Evolutionary conservation across 306 rosid genomes (phyloP).

Genomic region (Betula pendula): DNA sequence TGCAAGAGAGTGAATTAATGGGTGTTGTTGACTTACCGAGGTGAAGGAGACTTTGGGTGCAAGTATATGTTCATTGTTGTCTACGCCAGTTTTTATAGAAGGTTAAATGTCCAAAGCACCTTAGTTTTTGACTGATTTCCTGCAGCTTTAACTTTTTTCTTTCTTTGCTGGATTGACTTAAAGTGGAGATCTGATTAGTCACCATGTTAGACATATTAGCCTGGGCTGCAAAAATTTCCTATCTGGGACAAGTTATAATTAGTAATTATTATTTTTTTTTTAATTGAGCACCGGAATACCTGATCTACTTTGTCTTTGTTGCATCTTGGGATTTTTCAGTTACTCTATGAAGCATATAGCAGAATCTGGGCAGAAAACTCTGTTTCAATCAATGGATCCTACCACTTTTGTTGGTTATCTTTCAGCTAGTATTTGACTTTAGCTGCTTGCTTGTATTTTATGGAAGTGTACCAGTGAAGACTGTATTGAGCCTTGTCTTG

Average conservation of each 20-base stretch:
- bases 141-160: neutral
- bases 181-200: slow-evolving; percentile 9
- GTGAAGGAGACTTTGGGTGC: slow-evolving; percentile 35
- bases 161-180: slow-evolving; percentile 5
- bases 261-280: neutral
- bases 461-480: neutral
- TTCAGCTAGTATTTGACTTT: neutral
- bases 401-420: neutral
- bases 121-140: slow-evolving; percentile 10
- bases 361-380: neutral
- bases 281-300: neutral
- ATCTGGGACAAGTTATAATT: neutral
- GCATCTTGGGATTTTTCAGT: slow-evolving; percentile 1
- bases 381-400: neutral
- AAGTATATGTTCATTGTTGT: slow-evolving; percentile 29
- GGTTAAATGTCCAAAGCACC: slow-evolving; percentile 15
- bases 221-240: neutral
- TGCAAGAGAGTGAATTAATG: slow-evolving; percentile 41
- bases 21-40: slow-evolving; percentile 36
- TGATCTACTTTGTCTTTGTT: neutral
- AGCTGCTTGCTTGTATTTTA: neutral
- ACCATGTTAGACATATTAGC: slow-evolving; percentile 1
- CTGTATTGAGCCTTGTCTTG: neutral
- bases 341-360: neutral
- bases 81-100: slow-evolving; percentile 29